Evolutionary conservation across 2,329 filamentous ascomycete species (phyloP).

Genomic region (Colletotrichum sp.): DNA sequence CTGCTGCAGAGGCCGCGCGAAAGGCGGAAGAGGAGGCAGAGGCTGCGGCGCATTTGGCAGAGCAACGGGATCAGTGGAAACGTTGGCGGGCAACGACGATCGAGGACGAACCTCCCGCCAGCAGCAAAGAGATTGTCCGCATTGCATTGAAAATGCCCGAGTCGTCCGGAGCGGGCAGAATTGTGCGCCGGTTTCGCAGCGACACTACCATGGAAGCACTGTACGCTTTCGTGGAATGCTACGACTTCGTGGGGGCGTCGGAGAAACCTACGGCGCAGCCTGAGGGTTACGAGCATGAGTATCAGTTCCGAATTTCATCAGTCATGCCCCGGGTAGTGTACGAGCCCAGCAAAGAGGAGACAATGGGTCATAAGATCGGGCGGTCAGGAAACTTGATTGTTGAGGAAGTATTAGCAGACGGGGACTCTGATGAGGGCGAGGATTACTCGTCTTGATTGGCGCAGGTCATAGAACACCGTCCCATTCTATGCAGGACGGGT

Average conservation of each 20-base stretch:
- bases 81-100: slow-evolving; percentile 77
- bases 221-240: slow-evolving; percentile 96
- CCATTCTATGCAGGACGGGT: background rate
- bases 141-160: slow-evolving; percentile 69
- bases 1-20: slow-evolving; percentile 71
- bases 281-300: slow-evolving; percentile 77
- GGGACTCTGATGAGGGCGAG: slow-evolving; percentile 20
- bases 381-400: slow-evolving; percentile 89
- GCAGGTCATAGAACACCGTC: too few species aligned
- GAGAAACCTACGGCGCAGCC: slow-evolving; percentile 51
- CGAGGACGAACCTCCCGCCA: slow-evolving; percentile 67
- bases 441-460: background rate
- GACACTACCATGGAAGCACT: slow-evolving; percentile 82
- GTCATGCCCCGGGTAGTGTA: slow-evolving; percentile 86
- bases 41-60: slow-evolving; percentile 56
- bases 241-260: slow-evolving; percentile 63
- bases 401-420: slow-evolving; percentile 62
- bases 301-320: slow-evolving; percentile 83
- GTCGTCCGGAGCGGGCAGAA: slow-evolving; percentile 67
- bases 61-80: slow-evolving; percentile 71
- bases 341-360: slow-evolving; percentile 68
- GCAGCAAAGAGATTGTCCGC: slow-evolving; percentile 73
- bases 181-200: slow-evolving; percentile 76
- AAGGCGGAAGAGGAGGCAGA: slow-evolving; percentile 64
- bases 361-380: slow-evolving; percentile 76